A percentile compares a stretch with the other conserved stretches of the same genome.
phyloP scores from a whole-genome alignment of 1,284 basidiomycete genomes.

The Agroathelia rolfsii region DNA sequence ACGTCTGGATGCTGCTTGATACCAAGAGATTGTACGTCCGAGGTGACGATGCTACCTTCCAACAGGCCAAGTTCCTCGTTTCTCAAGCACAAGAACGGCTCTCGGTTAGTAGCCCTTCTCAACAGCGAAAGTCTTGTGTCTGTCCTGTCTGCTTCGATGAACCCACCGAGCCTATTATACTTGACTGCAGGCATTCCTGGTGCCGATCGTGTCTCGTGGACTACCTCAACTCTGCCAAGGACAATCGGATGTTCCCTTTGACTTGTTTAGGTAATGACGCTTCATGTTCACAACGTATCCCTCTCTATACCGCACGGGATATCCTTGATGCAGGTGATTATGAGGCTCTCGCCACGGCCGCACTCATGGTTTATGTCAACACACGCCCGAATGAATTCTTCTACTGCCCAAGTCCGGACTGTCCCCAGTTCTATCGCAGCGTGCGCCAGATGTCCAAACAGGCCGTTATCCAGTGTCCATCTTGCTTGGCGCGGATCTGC shows the following conservation, averaged over 20 bases:
- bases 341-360: slow-evolving; percentile 33
- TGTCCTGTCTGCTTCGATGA: slow-evolving; percentile 45
- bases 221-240: slow-evolving; percentile 34
- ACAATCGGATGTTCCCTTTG: slow-evolving; percentile 38
- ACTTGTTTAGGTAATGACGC: slow-evolving; percentile 40
- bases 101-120: no score
- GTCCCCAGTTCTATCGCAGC: slow-evolving; percentile 41
- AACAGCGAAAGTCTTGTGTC: no score
- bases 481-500: slow-evolving; percentile 43
- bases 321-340: slow-evolving; percentile 35
- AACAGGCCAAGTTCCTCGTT: no score
- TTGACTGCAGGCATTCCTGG: slow-evolving; percentile 44
- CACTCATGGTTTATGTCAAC: slow-evolving; percentile 35
- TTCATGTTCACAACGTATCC: slow-evolving; percentile 35
- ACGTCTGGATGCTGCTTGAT: slow-evolving; percentile 23
- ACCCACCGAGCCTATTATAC: slow-evolving; percentile 30
- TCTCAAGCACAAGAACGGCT: no score
- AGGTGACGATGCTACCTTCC: slow-evolving; percentile 22
- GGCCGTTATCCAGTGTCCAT: slow-evolving; percentile 32
- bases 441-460: no score
- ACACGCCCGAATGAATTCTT: slow-evolving; percentile 34
- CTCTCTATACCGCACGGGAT: slow-evolving; percentile 37
- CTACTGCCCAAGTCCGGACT: slow-evolving; percentile 49
- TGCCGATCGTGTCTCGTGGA: slow-evolving; percentile 43
- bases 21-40: slow-evolving; percentile 23